A percentile compares a stretch with the other conserved stretches of the same genome.
These are phyloP conservation scores for Breynia disticha DNA, from an alignment of 441 rosid species.

Conservation along the genomic window DNA sequence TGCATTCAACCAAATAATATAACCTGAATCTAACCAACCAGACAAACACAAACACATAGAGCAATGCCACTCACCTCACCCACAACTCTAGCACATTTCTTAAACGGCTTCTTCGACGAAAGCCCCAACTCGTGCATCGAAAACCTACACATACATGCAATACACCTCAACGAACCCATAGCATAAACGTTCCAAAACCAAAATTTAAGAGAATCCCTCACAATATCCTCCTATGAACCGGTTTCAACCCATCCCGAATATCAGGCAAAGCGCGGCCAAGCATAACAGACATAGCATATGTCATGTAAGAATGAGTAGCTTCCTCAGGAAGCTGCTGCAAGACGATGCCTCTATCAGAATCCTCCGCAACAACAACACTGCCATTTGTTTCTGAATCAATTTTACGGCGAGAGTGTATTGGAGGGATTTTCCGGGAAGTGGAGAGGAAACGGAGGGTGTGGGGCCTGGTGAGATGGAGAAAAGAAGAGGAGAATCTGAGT, in stretches of 20 bases:
- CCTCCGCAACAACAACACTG: slow-evolving; percentile 29
- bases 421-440: slow-evolving; percentile 3
- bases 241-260: slow-evolving; percentile 85
- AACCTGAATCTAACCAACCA: neutral
- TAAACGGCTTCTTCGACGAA: slow-evolving; percentile 79
- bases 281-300: slow-evolving; percentile 85
- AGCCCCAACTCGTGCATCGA: slow-evolving; percentile 97
- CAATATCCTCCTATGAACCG: slow-evolving; percentile 87
- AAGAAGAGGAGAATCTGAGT: slow-evolving; percentile 46
- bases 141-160: slow-evolving; percentile 29
- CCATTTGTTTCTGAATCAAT: slow-evolving; percentile 26
- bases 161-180: neutral
- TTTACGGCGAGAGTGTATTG: slow-evolving; percentile 1
- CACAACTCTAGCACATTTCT: slow-evolving; percentile 97
- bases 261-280: slow-evolving; percentile 94
- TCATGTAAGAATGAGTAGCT: slow-evolving; percentile 79
- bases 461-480: slow-evolving; percentile 28
- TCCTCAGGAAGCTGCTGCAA: slow-evolving; percentile 70
- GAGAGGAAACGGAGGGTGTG: slow-evolving; percentile 6
- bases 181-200: neutral
- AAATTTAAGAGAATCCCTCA: slow-evolving; percentile 19
- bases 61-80: slow-evolving; percentile 60
- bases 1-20: slow-evolving; percentile 16
- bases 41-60: neutral
- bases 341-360: slow-evolving; percentile 34